Evolutionary conservation across 306 rosid genomes (phyloP), one percentile per base, ranked within the genome.

Genomic region (Mimosa pudica): DNA sequence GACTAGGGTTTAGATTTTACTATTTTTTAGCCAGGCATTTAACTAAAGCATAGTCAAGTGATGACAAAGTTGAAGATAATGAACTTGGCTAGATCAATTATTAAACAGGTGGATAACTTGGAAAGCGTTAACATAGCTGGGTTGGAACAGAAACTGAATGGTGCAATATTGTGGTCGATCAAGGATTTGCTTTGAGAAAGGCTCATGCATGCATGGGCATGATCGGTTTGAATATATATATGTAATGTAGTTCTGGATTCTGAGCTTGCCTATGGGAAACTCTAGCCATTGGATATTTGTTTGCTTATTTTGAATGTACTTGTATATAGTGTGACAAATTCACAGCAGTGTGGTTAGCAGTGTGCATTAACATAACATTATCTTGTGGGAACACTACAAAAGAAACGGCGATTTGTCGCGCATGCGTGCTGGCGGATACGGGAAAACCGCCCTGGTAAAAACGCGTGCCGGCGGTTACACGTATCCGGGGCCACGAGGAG

Each of bases 81-180:
- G 74, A 38, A 30, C n/a, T 48, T 64, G 8, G 18, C 24, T 32
- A 38, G 46, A 74, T 32, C 68, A 63, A 63, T 64, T 84, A 36
- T 64, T 71, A 72, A 62, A 67, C 77, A 84, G 87, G 84, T 80
- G 74, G 77, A 81, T 24, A 66, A 81, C 54, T 30, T 77, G 80
- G 48, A 69, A 77, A 5, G 62, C 71, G 70, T 81, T 60, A 82
- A 81, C 73, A 30, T 80, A 11, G 77, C 66, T 67, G 58, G 81
- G 75, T 36, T 77, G 74, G 82, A 81, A 61, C 54, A 49, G 33
- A 84, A 77, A 77, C 70, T 84, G 77, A 77, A 77, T 68, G n/a
- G 45, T 14, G 85, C 75, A 46, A 49, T 81, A 64, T 66, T 77
- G 70, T 54, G 20, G 54, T 48, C 72, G 54, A 75, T 49, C 24